Percentiles rank a stretch among this genome's conserved stretches.
Conservation (phyloP, 2,329 filamentous ascomycete species). For the Zymoseptoria tritici region DNA sequence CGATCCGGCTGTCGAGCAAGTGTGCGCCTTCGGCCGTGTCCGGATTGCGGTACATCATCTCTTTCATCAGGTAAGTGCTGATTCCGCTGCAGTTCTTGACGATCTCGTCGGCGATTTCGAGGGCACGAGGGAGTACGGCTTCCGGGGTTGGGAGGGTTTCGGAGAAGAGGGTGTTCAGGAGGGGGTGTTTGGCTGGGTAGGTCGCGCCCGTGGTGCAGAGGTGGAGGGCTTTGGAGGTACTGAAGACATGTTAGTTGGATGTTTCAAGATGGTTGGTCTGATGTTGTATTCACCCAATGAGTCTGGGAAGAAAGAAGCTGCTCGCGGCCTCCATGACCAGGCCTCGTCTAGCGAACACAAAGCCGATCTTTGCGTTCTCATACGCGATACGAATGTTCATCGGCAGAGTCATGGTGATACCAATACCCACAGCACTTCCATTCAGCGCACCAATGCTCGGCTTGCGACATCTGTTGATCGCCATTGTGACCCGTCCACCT, state of each 20-base stretch:
- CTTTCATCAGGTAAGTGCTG: constrained; percentile 59
- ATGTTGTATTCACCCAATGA: constrained; percentile 48
- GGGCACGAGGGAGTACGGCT: constrained; percentile 55
- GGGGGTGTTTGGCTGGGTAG: constrained; percentile 40
- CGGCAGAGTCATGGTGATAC: constrained; percentile 53
- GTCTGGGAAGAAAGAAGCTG: constrained; percentile 63
- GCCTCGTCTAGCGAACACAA: constrained; percentile 64
- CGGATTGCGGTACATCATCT: constrained; percentile 58
- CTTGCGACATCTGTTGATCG: constrained; percentile 52
- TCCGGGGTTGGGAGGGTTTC: constrained; percentile 53
- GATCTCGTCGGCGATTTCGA: constrained; percentile 60
- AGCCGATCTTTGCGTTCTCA: constrained; percentile 58
- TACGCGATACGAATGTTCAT: constrained; percentile 50
- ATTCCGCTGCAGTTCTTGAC: constrained; percentile 59
- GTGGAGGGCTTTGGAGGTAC: constrained; percentile 52
- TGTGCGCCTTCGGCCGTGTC: constrained; percentile 61
- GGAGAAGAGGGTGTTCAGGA: constrained; percentile 57
- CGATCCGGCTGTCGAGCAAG: constrained; percentile 59
- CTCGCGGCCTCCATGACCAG: constrained; percentile 65
- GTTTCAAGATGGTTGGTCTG: neutral
- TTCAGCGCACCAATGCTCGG: constrained; percentile 50
- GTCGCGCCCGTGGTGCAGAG: constrained; percentile 60
- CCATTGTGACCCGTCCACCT: constrained; percentile 41
- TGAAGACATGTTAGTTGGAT: constrained; percentile 5
- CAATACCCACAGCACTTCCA: constrained; percentile 50